Evolutionary conservation across 2,329 filamentous ascomycete genomes (phyloP), one percentile per base, ranked within the genome.

Genomic region (Clathrospora elynae): DNA sequence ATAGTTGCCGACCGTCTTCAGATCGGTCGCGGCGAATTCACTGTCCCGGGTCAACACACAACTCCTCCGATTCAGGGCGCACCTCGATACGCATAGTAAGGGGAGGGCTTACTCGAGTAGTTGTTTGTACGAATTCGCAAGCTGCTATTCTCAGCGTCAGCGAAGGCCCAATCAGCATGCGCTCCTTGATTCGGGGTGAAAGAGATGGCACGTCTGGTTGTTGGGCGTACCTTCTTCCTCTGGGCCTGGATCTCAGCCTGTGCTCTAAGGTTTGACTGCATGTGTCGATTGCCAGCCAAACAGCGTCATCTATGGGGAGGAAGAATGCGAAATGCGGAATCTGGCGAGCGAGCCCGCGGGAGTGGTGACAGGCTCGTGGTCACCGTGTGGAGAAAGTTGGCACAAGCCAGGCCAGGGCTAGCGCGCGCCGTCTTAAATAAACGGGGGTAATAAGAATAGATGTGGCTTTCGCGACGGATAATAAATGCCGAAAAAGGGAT

Each of bases 61-160:
- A 25, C n/a, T n/a, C n/a, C n/a, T 29, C 16, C 26, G 28, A 20
- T 19, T 28, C 16, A 42, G 16, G 45, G 35, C 29, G 35, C 23
- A 36, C 35, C 30, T 20, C 19, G 39, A 33, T 25, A 29, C 34
- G 43, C 40, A 47, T 19, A 30, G 35, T 13, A 38, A 13, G 33
- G 28, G 23, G 16, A 13, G 13, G 32, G 75, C 87, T 74, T 84
- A 95, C 90, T 95, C 87, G 64, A 99, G 83, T 64, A 99, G 82
- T 75, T 95, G 88, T 77, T 95, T 88, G 76, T 99, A 99, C 59
- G 93, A 97, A 73, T 86, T 88, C 70, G 91, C 90, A 78, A 99
- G 91, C 91, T 96, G 72, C 46, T 49, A 42, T 48, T 46, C 35
- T 34, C 20, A 38, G 40, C 25, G 26, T 49, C 37, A 49, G 42